A percentile compares a stretch with the other conserved stretches of the same genome.
Conservation (phyloP, 2,329 filamentous ascomycete genomes). For the Diaporthe sp. region DNA sequence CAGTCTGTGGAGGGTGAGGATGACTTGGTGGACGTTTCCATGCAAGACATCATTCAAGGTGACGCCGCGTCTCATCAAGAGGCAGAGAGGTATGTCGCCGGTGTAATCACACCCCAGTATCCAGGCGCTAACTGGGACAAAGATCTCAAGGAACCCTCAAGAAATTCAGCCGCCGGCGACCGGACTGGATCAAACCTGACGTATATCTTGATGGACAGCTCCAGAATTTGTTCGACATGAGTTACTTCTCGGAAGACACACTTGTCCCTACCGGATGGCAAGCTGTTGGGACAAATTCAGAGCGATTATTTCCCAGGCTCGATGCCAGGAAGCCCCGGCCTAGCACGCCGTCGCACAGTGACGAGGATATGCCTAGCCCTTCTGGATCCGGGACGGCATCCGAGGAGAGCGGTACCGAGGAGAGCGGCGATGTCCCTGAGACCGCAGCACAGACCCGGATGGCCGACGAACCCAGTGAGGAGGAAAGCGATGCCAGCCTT, state of each 20-base stretch:
- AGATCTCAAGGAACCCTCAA: conserved; percentile 54
- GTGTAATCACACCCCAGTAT: background rate
- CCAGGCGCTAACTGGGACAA: conserved; percentile 21
- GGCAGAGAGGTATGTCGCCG: conserved; percentile 48
- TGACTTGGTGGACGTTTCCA: conserved; percentile 89
- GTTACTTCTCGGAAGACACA: conserved; percentile 73
- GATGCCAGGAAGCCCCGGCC: conserved; percentile 61
- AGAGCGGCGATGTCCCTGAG: conserved; percentile 57
- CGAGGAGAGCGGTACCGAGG: conserved; percentile 68
- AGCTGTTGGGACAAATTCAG: conserved; percentile 64
- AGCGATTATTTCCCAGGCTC: conserved; percentile 69
- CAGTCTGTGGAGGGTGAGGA: conserved; percentile 90
- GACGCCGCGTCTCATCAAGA: conserved; percentile 36
- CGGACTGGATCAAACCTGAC: conserved; percentile 66
- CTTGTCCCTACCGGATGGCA: conserved; percentile 80
- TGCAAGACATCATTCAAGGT: conserved; percentile 72
- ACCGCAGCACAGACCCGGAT: conserved; percentile 63
- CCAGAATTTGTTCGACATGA: conserved; percentile 83
- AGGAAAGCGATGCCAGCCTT: conserved; percentile 54
- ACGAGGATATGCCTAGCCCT: conserved; percentile 63
- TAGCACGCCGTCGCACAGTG: conserved; percentile 53
- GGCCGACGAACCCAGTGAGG: conserved; percentile 71
- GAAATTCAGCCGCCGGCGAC: conserved; percentile 64
- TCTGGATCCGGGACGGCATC: conserved; percentile 63
- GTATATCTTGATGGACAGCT: conserved; percentile 73